Evolutionary conservation across 208 protist genomes (phyloP).

Genomic region (Crithidia acanthocephali): DNA sequence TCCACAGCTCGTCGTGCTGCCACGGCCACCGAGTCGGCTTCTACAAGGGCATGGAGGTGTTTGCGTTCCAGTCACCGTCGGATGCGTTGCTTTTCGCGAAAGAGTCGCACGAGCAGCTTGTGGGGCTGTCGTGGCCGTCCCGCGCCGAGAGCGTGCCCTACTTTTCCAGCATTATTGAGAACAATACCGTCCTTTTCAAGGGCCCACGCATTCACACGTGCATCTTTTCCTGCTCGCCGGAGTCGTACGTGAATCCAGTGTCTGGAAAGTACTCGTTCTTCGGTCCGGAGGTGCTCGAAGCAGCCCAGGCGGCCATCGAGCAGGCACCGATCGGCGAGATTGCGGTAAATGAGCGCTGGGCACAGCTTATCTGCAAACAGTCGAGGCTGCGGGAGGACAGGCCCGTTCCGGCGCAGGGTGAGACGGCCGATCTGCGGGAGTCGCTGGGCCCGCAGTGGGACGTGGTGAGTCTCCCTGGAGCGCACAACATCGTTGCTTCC

Average conservation of each 20-base stretch:
- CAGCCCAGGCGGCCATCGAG: constrained; percentile 52
- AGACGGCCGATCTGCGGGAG: constrained; percentile 22
- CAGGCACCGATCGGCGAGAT: constrained; percentile 76
- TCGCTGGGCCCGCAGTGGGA: constrained; percentile 64
- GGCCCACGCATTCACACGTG: constrained; percentile 88
- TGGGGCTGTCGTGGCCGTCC: constrained; percentile 59
- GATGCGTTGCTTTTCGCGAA: constrained; percentile 72
- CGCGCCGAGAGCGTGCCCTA: constrained; percentile 31
- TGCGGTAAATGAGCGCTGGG: constrained; percentile 72
- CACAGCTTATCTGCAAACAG: constrained; percentile 51
- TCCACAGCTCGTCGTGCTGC: constrained; percentile 37
- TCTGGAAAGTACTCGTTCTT: constrained; percentile 72
- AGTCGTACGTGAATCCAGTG: constrained; percentile 67
- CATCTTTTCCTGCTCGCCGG: constrained; percentile 78
- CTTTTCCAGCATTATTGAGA: constrained; percentile 52
- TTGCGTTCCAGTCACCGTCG: constrained; percentile 73
- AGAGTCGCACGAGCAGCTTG: constrained; percentile 70
- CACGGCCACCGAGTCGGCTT: constrained; percentile 65
- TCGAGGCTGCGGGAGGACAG: constrained; percentile 33
- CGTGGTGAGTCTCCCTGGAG: constrained; percentile 43
- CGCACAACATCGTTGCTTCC: constrained; percentile 46
- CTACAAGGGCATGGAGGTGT: constrained; percentile 60
- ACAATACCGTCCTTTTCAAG: constrained; percentile 62
- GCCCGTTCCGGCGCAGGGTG: neutral
- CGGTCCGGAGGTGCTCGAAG: constrained; percentile 60